Percentiles rank a stretch among this genome's conserved stretches.
Evolutionary conservation across 805 yeast species (phyloP).

Genomic region (Yamadazyma philogaea): DNA sequence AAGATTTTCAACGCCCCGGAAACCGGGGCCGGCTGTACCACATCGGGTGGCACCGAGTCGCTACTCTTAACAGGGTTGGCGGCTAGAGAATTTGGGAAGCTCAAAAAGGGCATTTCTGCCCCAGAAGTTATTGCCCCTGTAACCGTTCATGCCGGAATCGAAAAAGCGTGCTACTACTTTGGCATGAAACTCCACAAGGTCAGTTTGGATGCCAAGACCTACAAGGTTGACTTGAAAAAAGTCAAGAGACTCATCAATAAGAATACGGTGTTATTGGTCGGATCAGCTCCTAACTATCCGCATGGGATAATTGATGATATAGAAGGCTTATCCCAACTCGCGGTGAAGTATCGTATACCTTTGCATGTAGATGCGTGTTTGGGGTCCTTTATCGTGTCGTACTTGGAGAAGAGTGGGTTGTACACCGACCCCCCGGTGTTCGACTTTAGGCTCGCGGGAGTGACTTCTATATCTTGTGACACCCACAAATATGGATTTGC

Average conservation of each 20-base stretch:
- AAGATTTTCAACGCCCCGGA: conserved; percentile 75
- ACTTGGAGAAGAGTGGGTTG: conserved; percentile 55
- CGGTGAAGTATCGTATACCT: conserved; percentile 68
- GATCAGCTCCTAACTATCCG: conserved; percentile 97
- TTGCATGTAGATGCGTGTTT: conserved; percentile 94
- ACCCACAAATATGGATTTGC: conserved; percentile 99
- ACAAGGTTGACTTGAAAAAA: conserved; percentile 60
- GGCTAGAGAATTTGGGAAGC: conserved; percentile 74
- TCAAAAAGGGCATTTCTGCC: conserved; percentile 50
- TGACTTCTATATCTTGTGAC: conserved; percentile 98
- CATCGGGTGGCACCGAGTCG: conserved; percentile 97
- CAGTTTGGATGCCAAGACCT: conserved; percentile 65
- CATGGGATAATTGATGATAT: conserved; percentile 95
- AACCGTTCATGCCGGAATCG: conserved; percentile 92
- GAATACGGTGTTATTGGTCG: conserved; percentile 81
- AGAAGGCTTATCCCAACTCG: conserved; percentile 62
- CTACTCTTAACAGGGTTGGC: conserved; percentile 79
- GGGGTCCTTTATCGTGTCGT: conserved; percentile 88
- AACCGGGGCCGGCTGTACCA: conserved; percentile 63
- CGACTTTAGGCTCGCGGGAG: conserved; percentile 83
- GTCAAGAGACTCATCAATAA: conserved; percentile 64
- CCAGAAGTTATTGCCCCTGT: conserved; percentile 90
- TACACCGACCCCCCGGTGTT: conserved; percentile 56
- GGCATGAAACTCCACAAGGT: conserved; percentile 82
- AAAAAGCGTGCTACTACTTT: conserved; percentile 89